These are phyloP conservation scores for Rhizopus delemar DNA, from an alignment of 371 early-diverging fungal genomes.

Conservation along the genomic window DNA sequence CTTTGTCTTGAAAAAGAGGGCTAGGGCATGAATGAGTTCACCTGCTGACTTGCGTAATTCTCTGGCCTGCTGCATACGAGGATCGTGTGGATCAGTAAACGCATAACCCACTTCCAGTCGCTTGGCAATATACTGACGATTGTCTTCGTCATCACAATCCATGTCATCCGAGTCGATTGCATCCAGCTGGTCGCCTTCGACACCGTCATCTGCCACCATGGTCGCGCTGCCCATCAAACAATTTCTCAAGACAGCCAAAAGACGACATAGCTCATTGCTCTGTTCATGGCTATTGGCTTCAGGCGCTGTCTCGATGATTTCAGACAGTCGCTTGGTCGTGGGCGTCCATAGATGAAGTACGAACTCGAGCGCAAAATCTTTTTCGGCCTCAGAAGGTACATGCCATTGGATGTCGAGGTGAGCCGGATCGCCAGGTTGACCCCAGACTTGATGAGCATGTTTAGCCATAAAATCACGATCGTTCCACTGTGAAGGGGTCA, in stretches of 20 bases:
- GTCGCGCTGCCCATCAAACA: conserved; percentile 56
- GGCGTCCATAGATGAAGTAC: conserved; percentile 54
- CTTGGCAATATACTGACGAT: conserved; percentile 27
- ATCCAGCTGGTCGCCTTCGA: conserved; percentile 5
- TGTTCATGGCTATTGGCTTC: conserved; percentile 33
- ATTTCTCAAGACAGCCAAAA: conserved; percentile 57
- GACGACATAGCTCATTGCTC: conserved; percentile 61
- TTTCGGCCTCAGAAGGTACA: conserved; percentile 66
- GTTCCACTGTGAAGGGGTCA: conserved; percentile 55
- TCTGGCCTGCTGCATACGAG: conserved; percentile 45
- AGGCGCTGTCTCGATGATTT: conserved; percentile 41
- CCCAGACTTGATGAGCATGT: conserved; percentile 78
- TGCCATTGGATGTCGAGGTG: conserved; percentile 76
- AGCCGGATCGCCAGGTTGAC: conserved; percentile 56
- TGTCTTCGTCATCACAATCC: conserved; percentile 39
- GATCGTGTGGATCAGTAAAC: conserved; percentile 55
- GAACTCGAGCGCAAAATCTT: conserved; percentile 67
- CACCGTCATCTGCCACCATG: conserved; percentile 58
- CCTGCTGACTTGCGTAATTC: conserved; percentile 58
- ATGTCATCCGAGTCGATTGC: conserved; percentile 5
- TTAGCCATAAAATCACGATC: conserved; percentile 46
- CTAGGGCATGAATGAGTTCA: conserved; percentile 53
- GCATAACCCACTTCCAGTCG: conserved; percentile 62
- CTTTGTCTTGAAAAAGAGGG: conserved; percentile 49
- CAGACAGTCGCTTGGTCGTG: conserved; percentile 45